Base-by-base conservation (phyloP, 345 rosid genomes). In the Brassica incana region DNA sequence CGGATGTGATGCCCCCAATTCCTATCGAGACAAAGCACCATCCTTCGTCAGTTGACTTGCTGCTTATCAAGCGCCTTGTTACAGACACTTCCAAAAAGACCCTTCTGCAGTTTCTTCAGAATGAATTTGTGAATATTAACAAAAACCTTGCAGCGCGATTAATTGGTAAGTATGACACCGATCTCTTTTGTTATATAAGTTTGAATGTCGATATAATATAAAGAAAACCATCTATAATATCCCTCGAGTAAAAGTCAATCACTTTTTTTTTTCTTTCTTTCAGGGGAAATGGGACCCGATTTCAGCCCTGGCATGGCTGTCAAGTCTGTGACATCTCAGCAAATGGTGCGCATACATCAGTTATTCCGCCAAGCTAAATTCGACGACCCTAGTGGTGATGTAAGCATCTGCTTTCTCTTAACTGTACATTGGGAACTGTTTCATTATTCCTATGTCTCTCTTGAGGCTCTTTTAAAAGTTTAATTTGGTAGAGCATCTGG, bases 341-440 rank as follows among this genome's bases (percentile, higher is more conserved):
- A 95, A 84, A 88, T 95, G 86, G 97, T 95, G 71, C 97, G 97
- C 77, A 91, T 95, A 80, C 94, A 92, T 85, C 99, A 95, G 80
- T 85, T 95, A 83, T 95, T 95, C 88, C 96, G 97, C 75, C 99
- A 95, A 84, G 99, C 99, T 73, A 95, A 95, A 84, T 95, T 95
- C 71, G 97, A 90, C 69, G 97, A 92, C 82, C 99, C 99, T 61
- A 88, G 87, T 84, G 99, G 99, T 76, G 95, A 88, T 85, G 99
- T 95, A 88, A 83, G 92, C 72, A 83, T n/a, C 81, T 77, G 60
- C 30, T 62, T 54, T 71, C 72, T 76, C 76, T 71, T 52, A 18
- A 30, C 33, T 23, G 29, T 50, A 71, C 73, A 29, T 33, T 43
- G 23, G 5, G 77, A 71, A 71, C 58, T 71, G 38, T 68, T 63